These are phyloP conservation scores for Phylloporus scabripes DNA, from an alignment of 768 basidiomycete genomes.

Conservation along the genomic window DNA sequence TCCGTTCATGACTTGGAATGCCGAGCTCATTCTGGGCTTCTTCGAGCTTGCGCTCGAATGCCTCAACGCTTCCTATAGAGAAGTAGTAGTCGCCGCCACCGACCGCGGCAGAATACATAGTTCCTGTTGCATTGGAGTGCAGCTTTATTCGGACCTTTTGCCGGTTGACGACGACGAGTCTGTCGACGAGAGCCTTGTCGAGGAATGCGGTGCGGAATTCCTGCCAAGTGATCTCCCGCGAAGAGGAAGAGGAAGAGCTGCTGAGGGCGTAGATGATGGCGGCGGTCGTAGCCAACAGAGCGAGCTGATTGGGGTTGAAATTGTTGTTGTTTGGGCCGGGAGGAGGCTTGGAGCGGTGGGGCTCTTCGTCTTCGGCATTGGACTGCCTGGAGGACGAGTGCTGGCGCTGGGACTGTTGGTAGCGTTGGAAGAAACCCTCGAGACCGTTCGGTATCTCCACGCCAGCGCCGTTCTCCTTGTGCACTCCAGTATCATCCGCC, in stretches of 20 bases:
- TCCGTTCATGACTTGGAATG: conserved; percentile 87
- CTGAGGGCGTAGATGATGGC: conserved; percentile 64
- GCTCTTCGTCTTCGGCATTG: conserved; percentile 26
- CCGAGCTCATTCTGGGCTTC: conserved; percentile 89
- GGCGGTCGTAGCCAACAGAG: conserved; percentile 51
- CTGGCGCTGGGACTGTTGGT: conserved; percentile 38
- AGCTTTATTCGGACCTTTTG: conserved; percentile 87
- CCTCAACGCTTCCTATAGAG: conserved; percentile 96
- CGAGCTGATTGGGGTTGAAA: conserved; percentile 53
- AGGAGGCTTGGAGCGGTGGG: conserved; percentile 44
- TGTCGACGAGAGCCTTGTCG: conserved; percentile 93
- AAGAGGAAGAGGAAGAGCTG: conserved; percentile 39
- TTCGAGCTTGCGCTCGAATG: conserved; percentile 92
- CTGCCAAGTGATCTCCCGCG: conserved; percentile 98
- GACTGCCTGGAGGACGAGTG: conserved; percentile 24
- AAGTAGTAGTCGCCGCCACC: conserved; percentile 76
- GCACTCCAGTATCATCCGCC: conserved; percentile 29
- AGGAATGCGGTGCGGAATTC: conserved; percentile 98
- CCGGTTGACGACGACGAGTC: conserved; percentile 86
- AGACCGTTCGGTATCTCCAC: conserved; percentile 58
- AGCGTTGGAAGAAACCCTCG: conserved; percentile 76
- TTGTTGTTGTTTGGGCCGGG: conserved; percentile 39
- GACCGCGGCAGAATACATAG: conserved; percentile 62
- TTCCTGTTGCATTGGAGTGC: conserved; percentile 81
- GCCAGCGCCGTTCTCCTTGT: conserved; percentile 24